These are phyloP conservation scores for Diophrys appendiculata DNA, from an alignment of 73 alveolate genomes.

Conservation along the genomic window DNA sequence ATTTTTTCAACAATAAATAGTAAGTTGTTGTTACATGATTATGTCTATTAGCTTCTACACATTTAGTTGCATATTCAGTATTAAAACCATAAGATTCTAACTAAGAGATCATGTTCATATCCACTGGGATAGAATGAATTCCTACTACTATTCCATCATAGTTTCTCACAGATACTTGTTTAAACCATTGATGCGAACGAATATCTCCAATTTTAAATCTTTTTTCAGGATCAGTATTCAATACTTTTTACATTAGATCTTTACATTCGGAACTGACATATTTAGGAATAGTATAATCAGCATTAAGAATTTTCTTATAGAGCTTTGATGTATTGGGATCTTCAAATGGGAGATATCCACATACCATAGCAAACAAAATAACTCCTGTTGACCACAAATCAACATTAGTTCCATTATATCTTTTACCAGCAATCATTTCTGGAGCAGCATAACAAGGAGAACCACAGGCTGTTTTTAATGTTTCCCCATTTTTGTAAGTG, in stretches of 20 bases:
- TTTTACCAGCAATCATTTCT: constrained; percentile 65
- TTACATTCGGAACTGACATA: constrained; percentile 30
- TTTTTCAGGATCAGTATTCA: constrained; percentile 72
- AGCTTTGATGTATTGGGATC: constrained; percentile 70
- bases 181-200: constrained; percentile 77
- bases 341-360: constrained; percentile 78
- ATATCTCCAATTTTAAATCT: constrained; percentile 73
- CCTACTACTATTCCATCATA: constrained; percentile 36
- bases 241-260: constrained; percentile 59
- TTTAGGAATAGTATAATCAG: constrained; percentile 1
- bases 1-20: constrained; percentile 28
- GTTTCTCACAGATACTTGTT: constrained; percentile 37
- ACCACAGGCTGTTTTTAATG: constrained; percentile 71
- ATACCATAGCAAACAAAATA: constrained; percentile 68
- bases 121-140: constrained; percentile 10
- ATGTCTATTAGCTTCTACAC: constrained; percentile 77
- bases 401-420: constrained; percentile 56
- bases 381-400: constrained; percentile 75
- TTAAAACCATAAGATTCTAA: constrained; percentile 67
- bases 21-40: constrained; percentile 75
- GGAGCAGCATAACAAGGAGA: constrained; percentile 83
- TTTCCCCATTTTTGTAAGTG: constrained; percentile 54
- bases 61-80: constrained; percentile 58
- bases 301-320: constrained; percentile 59
- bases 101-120: neutral